These are phyloP conservation scores for Solanum neorickii DNA, from an alignment of 257 asterid genomes.

Conservation along the genomic window DNA sequence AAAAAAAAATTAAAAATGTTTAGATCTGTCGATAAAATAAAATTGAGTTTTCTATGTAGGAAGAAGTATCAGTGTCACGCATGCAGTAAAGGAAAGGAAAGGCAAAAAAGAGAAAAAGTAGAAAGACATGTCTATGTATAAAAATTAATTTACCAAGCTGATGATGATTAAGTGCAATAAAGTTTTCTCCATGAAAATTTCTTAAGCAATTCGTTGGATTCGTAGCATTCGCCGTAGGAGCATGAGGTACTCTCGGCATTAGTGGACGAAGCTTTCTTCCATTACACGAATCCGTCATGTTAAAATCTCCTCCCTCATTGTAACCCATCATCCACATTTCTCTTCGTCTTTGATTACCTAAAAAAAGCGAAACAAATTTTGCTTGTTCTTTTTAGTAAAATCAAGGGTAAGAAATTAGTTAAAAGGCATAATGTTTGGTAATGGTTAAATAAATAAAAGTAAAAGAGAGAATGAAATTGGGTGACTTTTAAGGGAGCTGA, in stretches of 20 bases:
- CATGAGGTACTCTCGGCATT: constrained; percentile 50
- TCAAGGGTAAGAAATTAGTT: neutral
- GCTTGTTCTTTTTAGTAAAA: neutral
- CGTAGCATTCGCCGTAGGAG: constrained; percentile 7
- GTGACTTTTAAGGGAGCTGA: constrained; percentile 2
- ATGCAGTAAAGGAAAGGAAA: neutral
- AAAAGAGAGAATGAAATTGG: neutral
- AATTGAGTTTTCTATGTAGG: neutral
- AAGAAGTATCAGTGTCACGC: neutral
- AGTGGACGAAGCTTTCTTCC: constrained; percentile 55
- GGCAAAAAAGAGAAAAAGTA: neutral
- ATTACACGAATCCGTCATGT: constrained; percentile 42
- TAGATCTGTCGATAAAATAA: neutral
- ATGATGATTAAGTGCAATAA: constrained; percentile 67
- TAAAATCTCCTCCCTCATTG: constrained; percentile 57
- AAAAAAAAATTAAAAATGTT: neutral
- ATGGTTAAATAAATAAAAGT: neutral
- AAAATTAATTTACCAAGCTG: constrained; percentile 16
- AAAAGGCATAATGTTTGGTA: neutral
- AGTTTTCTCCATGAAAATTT: constrained; percentile 41
- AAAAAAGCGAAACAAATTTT: neutral
- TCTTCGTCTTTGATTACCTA: neutral
- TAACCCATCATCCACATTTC: constrained; percentile 95
- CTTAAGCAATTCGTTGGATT: constrained; percentile 30
- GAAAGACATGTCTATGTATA: neutral